These are phyloP conservation scores for Oryza meridionalis DNA, from an alignment of 176 grass and related monocot genomes.

Conservation along the genomic window DNA sequence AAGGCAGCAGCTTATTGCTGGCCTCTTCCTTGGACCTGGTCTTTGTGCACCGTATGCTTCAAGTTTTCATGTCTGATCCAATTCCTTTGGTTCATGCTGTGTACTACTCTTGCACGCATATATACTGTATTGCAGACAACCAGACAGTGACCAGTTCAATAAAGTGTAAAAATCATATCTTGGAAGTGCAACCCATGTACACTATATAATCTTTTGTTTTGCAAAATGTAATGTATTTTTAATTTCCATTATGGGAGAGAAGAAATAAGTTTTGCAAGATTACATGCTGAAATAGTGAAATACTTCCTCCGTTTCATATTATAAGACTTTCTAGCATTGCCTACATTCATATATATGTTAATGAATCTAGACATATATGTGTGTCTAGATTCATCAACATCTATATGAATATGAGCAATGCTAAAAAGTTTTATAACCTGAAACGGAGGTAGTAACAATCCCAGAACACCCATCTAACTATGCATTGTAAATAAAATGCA, in stretches of 20 bases:
- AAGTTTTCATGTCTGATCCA: not conserved
- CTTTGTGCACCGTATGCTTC: constrained; percentile 43
- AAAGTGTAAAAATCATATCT: not conserved
- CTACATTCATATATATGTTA: too few species aligned
- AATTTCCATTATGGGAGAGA: not conserved
- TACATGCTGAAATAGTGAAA: not conserved
- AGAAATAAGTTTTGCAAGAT: not conserved
- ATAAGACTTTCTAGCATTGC: too few species aligned
- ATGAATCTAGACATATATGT: too few species aligned
- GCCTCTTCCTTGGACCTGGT: constrained; percentile 41
- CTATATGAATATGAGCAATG: too few species aligned
- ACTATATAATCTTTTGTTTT: not conserved
- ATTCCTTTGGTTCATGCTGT: constrained; percentile 5
- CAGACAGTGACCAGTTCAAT: not conserved
- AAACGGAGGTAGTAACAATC: too few species aligned
- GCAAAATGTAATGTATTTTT: not conserved
- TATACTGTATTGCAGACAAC: not conserved
- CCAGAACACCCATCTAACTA: not conserved
- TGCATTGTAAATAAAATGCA: not conserved
- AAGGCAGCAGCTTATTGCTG: not conserved
- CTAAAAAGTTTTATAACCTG: too few species aligned
- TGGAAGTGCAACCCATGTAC: not conserved
- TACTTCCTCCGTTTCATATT: too few species aligned
- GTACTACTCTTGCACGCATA: not conserved
- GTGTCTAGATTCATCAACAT: too few species aligned